Percentiles rank a stretch among this genome's conserved stretches.
Evolutionary conservation across 805 yeast genomes (phyloP).

Genomic region (Trichomonascus vanleenenianus): DNA sequence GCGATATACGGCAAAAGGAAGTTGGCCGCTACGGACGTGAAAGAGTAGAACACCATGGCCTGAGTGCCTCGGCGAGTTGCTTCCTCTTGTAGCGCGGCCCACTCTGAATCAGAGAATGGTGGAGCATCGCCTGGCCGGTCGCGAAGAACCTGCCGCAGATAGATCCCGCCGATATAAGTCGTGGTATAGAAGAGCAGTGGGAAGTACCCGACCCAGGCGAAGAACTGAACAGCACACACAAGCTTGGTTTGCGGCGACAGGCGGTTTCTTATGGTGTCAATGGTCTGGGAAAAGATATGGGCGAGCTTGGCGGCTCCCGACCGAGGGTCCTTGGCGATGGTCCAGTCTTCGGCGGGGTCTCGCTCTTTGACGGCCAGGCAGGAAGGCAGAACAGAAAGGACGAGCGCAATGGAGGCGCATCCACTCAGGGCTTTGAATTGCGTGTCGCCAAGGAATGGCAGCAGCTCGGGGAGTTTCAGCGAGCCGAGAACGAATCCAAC

Average conservation of each 20-base stretch:
- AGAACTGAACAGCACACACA: slow-evolving; percentile 50
- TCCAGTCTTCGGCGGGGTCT: slow-evolving; percentile 31
- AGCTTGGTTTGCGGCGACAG: slow-evolving; percentile 45
- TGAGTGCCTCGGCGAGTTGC: slow-evolving; percentile 45
- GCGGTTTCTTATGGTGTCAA: slow-evolving; percentile 15
- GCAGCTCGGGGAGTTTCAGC: slow-evolving; percentile 32
- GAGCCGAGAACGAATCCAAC: slow-evolving; percentile 49
- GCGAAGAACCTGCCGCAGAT: slow-evolving; percentile 30
- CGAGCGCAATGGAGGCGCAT: slow-evolving; percentile 36
- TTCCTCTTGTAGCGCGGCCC: slow-evolving; percentile 35
- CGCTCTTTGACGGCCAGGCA: slow-evolving; percentile 40
- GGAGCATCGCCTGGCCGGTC: slow-evolving; percentile 33
- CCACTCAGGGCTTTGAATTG: slow-evolving; percentile 46
- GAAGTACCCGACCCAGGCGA: slow-evolving; percentile 65
- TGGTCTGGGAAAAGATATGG: slow-evolving; percentile 11
- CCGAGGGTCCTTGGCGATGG: slow-evolving; percentile 4
- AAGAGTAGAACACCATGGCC: slow-evolving; percentile 44
- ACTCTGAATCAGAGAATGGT: slow-evolving; percentile 32
- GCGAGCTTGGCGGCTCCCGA: slow-evolving; percentile 1
- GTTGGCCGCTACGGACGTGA: slow-evolving; percentile 39
- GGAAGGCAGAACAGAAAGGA: slow-evolving; percentile 34
- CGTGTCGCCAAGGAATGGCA: slow-evolving; percentile 38
- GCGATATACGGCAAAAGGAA: slow-evolving; percentile 39
- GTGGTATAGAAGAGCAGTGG: slow-evolving; percentile 59
- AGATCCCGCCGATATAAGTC: slow-evolving; percentile 56